Evolutionary conservation across 495 filamentous ascomycete species (phyloP).

Genomic region (Chlorociboria aeruginascens): DNA sequence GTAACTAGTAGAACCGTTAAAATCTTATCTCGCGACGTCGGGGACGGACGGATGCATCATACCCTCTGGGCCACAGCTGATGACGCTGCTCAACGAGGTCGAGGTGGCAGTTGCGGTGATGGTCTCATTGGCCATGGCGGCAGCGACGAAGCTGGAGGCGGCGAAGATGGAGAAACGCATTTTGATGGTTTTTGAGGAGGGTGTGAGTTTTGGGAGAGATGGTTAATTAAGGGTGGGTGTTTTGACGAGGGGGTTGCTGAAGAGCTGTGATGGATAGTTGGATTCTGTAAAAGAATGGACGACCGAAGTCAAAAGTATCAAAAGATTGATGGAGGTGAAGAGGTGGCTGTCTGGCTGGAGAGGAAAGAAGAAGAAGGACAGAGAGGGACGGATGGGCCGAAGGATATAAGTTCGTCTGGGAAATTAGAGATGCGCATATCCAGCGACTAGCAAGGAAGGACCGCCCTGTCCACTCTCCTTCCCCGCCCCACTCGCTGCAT

Average conservation of each 20-base stretch:
- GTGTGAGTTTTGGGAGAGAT: constrained; percentile 2
- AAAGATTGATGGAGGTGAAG: constrained; percentile 28
- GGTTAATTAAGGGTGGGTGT: background rate
- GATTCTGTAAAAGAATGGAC: constrained; percentile 43
- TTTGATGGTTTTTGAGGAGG: constrained; percentile 30
- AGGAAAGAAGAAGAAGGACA: constrained; percentile 28
- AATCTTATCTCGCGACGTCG: background rate
- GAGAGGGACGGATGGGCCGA: constrained; percentile 1
- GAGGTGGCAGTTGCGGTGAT: constrained; percentile 43
- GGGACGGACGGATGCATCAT: background rate
- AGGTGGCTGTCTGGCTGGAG: constrained; percentile 36
- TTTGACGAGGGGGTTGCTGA: constrained; percentile 14
- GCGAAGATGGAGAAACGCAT: constrained; percentile 36
- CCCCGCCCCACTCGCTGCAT: too few species aligned
- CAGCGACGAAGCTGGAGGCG: constrained; percentile 30
- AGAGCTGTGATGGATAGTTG: constrained; percentile 27
- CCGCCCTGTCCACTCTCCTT: background rate
- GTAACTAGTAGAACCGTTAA: constrained; percentile 23
- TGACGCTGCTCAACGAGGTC: constrained; percentile 23
- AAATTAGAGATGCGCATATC: constrained; percentile 12
- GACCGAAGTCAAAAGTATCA: constrained; percentile 42
- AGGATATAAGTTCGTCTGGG: constrained; percentile 18
- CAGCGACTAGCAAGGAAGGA: background rate
- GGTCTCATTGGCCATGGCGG: constrained; percentile 22
- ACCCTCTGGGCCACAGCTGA: background rate